Evolutionary conservation across 352 stramenopile genomes (phyloP).

Genomic region (Phytophthora melonis): DNA sequence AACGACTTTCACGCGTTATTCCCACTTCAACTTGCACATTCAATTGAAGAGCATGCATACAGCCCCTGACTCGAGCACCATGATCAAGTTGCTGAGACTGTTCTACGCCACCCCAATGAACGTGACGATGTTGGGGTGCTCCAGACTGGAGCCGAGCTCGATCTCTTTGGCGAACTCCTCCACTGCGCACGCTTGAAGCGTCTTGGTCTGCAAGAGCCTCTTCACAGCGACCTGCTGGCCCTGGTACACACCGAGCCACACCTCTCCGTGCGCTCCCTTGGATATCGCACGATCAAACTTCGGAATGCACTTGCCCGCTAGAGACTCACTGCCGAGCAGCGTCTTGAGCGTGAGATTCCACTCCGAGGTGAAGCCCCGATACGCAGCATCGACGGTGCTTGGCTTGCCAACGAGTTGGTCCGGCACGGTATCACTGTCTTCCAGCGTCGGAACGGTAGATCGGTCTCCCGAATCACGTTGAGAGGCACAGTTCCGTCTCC

Average conservation of each 20-base stretch:
- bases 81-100: not conserved
- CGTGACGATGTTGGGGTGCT: not conserved
- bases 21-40: too few species aligned
- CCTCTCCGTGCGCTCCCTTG: not conserved
- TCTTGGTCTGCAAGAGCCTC: not conserved
- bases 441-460: not conserved
- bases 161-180: constrained; percentile 1
- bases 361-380: not conserved
- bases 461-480: not conserved
- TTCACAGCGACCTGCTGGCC: not conserved
- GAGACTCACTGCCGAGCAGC: not conserved
- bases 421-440: not conserved
- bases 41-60: too few species aligned
- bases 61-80: not conserved
- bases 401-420: not conserved
- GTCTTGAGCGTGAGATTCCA: not conserved
- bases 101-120: not conserved
- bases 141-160: not conserved
- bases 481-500: not conserved
- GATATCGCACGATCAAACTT: not conserved
- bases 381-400: not conserved
- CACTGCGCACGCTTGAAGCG: not conserved
- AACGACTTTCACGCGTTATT: too few species aligned
- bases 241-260: not conserved
- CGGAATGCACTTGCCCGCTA: not conserved